Conservation (phyloP, 345 rosid species). For the Geranium rotundifolium region DNA sequence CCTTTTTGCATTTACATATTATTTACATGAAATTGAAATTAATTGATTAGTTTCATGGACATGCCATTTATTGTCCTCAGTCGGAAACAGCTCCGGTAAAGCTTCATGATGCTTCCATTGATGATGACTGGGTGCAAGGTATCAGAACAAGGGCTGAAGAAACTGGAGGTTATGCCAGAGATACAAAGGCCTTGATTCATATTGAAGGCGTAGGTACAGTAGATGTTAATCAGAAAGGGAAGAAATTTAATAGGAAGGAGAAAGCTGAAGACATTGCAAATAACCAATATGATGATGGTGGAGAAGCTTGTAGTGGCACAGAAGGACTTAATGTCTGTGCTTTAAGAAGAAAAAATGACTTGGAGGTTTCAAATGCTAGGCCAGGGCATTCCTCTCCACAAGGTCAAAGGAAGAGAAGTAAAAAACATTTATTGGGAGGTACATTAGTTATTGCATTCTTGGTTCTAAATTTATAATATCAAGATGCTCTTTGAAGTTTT, state of each 20-base stretch:
- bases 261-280: slow-evolving; percentile 38
- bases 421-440: slow-evolving; percentile 60
- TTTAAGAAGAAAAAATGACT: slow-evolving; percentile 26
- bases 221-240: slow-evolving; percentile 49
- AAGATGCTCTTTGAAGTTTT: not conserved
- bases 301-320: slow-evolving; percentile 82
- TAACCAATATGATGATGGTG: slow-evolving; percentile 51
- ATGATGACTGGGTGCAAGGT: slow-evolving; percentile 34
- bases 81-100: slow-evolving; percentile 33
- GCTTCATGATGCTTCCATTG: slow-evolving; percentile 20
- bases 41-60: slow-evolving; percentile 1
- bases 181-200: slow-evolving; percentile 32
- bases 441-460: slow-evolving; percentile 7
- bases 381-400: slow-evolving; percentile 20
- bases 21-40: slow-evolving; percentile 1
- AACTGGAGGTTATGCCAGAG: slow-evolving; percentile 30
- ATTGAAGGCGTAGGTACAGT: slow-evolving; percentile 59
- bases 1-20: slow-evolving; percentile 4
- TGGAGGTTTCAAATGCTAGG: slow-evolving; percentile 30
- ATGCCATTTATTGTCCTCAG: slow-evolving; percentile 28
- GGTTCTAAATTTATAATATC: not conserved
- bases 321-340: slow-evolving; percentile 42
- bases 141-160: slow-evolving; percentile 30
- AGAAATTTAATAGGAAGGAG: slow-evolving; percentile 38
- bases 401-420: slow-evolving; percentile 43